Base-by-base conservation (phyloP, 1,139 yeast genomes). In the Candida pseudoviswanathii region DNA sequence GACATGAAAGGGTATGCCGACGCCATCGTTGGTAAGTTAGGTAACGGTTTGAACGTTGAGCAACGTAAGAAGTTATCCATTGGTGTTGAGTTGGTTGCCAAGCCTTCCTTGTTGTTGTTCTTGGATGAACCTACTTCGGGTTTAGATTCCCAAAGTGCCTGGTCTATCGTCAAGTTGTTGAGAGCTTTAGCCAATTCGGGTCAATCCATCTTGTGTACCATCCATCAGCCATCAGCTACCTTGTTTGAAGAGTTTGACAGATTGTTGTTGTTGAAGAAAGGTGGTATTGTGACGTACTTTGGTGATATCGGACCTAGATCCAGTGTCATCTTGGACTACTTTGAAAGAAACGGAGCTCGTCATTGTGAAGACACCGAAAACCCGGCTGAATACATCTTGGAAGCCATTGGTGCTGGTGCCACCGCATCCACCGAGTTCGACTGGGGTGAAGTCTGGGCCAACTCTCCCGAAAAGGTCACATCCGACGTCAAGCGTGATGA, bases 111-210 rank as follows among this genome's bases (percentile, higher is more conserved):
- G 51, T 72, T 90, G 54, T 73, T 90, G 50, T 90, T 90, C 69
- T 77, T 90, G 62, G 97, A 90, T 70, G 97, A 90, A 66, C 97
- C 97, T 7, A 90, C 97, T 24, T 89, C 96, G 5, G 97, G 97
- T 63, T 76, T 90, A 57, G 96, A 90, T 65, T 89, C 96, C 25
- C 96, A 89, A 68, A 86, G 96, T 50, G 96, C 96, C 6, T 88
- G 96, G 96, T 82, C 94, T 24, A 83, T 87, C 60, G 84, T 89
- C 65, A 83, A 84, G 62, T 75, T 89, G 66, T 81, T 88, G 81
- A 80, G 89, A 67, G 85, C 84, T 64, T 75, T 88, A 50, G 87
- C 94, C 22, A 75, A 81, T 63, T 84, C 84, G 57, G 96, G 96
- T 26, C 96, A 88, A 68, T 92, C 96, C 40, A 84, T 88, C 60